Evolutionary conservation across 2,329 filamentous ascomycete genomes (phyloP).

Genomic region (Pyrenophora teres): DNA sequence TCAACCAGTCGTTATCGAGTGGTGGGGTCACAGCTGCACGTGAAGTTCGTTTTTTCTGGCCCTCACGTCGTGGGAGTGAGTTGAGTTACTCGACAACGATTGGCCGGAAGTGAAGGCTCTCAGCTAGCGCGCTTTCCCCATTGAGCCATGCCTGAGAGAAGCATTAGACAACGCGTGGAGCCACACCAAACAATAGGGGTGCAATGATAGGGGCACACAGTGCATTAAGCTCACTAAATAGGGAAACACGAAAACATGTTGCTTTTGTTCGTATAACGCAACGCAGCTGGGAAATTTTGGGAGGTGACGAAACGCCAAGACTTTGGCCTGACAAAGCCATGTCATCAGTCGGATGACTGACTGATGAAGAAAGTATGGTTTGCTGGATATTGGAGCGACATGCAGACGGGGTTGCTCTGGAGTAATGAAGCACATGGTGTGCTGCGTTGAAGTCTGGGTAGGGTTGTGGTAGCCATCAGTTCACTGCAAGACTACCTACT

Average conservation of each 20-base stretch:
- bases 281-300: too few relatives aligned
- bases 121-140: constrained; percentile 1
- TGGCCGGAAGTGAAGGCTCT: background rate
- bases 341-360: too few relatives aligned
- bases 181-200: background rate
- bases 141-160: background rate
- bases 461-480: background rate
- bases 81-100: background rate
- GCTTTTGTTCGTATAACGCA: too few relatives aligned
- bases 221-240: too few relatives aligned
- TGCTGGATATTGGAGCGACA: too few relatives aligned
- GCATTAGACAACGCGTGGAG: background rate
- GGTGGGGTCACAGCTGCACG: background rate
- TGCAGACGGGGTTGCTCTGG: too few relatives aligned
- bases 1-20: background rate
- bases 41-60: background rate
- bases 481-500: background rate
- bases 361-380: too few relatives aligned
- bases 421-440: too few relatives aligned
- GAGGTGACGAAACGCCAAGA: too few relatives aligned
- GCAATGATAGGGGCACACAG: background rate
- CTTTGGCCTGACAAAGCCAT: too few relatives aligned
- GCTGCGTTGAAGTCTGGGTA: too few relatives aligned
- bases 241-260: too few relatives aligned
- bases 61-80: background rate